A percentile compares a stretch with the other conserved stretches of the same genome.
These are phyloP conservation scores for Penicillium aurantiogriseum DNA, from an alignment of 2,329 filamentous ascomycete genomes.

Conservation along the genomic window DNA sequence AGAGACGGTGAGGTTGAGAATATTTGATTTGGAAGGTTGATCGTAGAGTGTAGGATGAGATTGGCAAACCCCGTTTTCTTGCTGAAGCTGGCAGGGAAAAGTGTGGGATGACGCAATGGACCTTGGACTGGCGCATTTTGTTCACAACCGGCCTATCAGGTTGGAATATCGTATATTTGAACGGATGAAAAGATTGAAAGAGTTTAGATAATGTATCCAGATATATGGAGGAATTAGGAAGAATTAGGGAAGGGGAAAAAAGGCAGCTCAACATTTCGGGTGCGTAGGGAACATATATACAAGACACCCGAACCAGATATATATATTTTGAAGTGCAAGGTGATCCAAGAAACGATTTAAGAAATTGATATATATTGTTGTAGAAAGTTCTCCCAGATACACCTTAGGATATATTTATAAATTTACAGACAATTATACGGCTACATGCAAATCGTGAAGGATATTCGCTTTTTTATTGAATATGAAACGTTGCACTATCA, in stretches of 20 bases:
- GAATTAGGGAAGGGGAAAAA: neutral
- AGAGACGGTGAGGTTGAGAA: neutral
- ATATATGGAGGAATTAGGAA: neutral
- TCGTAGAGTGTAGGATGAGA: conserved; percentile 14
- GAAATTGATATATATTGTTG: neutral
- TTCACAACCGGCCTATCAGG: neutral
- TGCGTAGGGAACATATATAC: neutral
- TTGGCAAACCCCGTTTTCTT: conserved; percentile 5
- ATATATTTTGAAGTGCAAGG: neutral
- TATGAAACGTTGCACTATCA: conserved; percentile 39
- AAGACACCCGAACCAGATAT: neutral
- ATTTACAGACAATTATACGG: neutral
- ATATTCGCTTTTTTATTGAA: conserved; percentile 45
- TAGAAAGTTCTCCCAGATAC: neutral
- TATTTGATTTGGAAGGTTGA: neutral
- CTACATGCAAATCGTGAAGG: conserved; percentile 26
- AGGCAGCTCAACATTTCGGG: neutral
- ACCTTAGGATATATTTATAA: neutral
- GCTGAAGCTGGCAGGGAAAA: conserved; percentile 12
- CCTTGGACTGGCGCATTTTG: conserved; percentile 14
- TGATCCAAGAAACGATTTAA: neutral
- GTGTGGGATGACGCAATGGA: conserved; percentile 29
- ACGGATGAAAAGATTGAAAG: too few species aligned
- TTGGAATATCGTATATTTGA: neutral
- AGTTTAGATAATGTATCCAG: too few species aligned